Evolutionary conservation across 768 basidiomycete genomes (phyloP).

Genomic region (Filobasidium floriforme): DNA sequence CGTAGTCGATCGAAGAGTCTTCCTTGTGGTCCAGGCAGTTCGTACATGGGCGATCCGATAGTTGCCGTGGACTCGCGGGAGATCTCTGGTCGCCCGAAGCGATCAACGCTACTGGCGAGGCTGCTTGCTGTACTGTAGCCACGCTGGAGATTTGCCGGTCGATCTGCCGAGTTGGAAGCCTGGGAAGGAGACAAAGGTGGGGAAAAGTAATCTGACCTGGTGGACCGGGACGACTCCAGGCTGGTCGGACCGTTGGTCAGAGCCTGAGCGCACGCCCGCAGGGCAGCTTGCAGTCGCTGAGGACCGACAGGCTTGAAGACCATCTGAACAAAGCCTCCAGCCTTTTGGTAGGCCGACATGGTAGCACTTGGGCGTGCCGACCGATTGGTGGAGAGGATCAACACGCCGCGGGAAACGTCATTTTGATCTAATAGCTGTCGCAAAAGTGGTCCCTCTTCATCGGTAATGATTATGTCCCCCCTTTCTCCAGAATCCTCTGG

Average conservation of each 20-base stretch:
- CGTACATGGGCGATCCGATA: constrained; percentile 11
- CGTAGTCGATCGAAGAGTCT: neutral
- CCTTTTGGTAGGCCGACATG: constrained; percentile 63
- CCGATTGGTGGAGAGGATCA: constrained; percentile 66
- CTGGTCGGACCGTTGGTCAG: constrained; percentile 32
- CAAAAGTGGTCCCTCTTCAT: constrained; percentile 64
- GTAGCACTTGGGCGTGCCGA: constrained; percentile 50
- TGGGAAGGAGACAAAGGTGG: constrained; percentile 14
- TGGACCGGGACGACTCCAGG: constrained; percentile 5
- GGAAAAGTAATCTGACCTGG: constrained; percentile 24
- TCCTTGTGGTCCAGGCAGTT: constrained; percentile 8
- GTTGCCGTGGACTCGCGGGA: constrained; percentile 14
- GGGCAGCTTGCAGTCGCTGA: constrained; percentile 57
- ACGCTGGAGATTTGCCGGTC: neutral
- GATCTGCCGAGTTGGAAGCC: neutral
- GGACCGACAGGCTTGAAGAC: constrained; percentile 86
- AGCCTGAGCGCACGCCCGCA: constrained; percentile 59
- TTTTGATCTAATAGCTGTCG: constrained; percentile 54
- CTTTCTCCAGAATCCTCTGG: constrained; percentile 46
- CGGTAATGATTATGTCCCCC: constrained; percentile 70
- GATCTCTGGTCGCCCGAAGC: neutral
- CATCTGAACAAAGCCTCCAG: constrained; percentile 81
- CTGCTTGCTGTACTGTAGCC: neutral
- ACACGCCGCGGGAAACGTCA: constrained; percentile 59
- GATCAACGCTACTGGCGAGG: neutral